phyloP scores from a whole-genome alignment of 257 asterid genomes.

The Ballota nigra region DNA sequence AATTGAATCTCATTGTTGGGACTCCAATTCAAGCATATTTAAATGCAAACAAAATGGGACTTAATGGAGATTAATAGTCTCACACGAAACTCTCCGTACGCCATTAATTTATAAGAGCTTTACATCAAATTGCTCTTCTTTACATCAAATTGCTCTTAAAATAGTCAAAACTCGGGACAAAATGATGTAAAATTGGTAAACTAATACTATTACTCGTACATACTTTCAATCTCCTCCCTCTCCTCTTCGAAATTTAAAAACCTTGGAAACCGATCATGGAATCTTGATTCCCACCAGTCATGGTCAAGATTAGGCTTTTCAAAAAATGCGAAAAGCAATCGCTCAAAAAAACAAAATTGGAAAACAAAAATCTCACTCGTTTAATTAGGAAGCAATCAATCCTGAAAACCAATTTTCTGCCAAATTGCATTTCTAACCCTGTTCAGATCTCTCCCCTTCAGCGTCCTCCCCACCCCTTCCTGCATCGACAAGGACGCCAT shows the following conservation, averaged over 20 bases:
- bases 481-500: slow-evolving; percentile 75
- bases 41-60: too few relatives aligned
- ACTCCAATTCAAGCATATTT: too few relatives aligned
- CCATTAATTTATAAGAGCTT: neutral
- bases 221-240: too few relatives aligned
- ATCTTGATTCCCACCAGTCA: slow-evolving; percentile 6
- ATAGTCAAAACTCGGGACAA: neutral
- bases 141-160: neutral
- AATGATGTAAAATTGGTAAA: neutral
- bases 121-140: too few relatives aligned
- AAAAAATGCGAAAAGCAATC: slow-evolving; percentile 23
- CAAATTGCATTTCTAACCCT: slow-evolving; percentile 88
- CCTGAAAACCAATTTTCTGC: slow-evolving; percentile 81
- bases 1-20: too few relatives aligned
- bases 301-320: slow-evolving; percentile 10
- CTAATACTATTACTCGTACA: neutral
- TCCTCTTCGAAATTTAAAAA: too few relatives aligned
- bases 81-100: too few relatives aligned
- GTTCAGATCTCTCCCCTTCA: slow-evolving; percentile 87
- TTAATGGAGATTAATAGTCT: too few relatives aligned
- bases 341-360: neutral
- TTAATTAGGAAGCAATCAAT: slow-evolving; percentile 31
- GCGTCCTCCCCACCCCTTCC: slow-evolving; percentile 82
- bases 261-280: neutral
- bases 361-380: neutral